Evolutionary conservation across 2,329 filamentous ascomycete species (phyloP), one percentile per base, ranked within the genome.

Genomic region (Teratosphaeriaceae sp.): DNA sequence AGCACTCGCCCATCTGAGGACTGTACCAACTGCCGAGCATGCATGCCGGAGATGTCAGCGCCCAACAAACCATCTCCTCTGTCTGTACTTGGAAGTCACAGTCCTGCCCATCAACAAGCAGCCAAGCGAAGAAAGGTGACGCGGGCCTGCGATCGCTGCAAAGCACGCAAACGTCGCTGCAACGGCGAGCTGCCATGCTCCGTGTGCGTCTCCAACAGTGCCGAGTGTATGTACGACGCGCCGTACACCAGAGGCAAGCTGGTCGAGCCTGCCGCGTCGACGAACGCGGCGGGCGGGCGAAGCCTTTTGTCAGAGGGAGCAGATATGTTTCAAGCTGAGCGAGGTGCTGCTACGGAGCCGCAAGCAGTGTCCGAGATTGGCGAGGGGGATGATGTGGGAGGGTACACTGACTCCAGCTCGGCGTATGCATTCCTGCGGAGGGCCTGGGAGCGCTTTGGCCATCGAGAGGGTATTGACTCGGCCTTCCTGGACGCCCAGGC

Each of bases 381-480:
- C 33, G 35, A 20, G 6, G 29, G 20, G 23, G 42, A 16, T 5
- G 42, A 37, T 9, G 22, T 12, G 16, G 57, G 52, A 18, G 52
- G 58, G 27, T 58, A 60, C 43, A 31, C 54, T 8, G 57, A 54
- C 11, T 51, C 57, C 9, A 55, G 49, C 15, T 58, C 56, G 3
- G 49, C 56, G 3, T 57, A 55, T 31, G 49, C 51, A 15, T 76
- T 76, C 43, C 58, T 76, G 9, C 63, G 72, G 0, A 62, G 73
- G 7, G 69, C 74, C 1, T 73, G 74, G 55, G 70, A 69, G 46
- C 62, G 67, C 4, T 64, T 76, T 6, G 70, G 69, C 46, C 63
- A 18, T 40, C 49, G 45, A 15, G 43, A 38, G 20, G 38, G 37
- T 39, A 8, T 33, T 13, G 21, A 15, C 8, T 5, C 12, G 21